Base-by-base conservation (phyloP, 2,329 filamentous ascomycete species). In the Aspergillus ruber region DNA sequence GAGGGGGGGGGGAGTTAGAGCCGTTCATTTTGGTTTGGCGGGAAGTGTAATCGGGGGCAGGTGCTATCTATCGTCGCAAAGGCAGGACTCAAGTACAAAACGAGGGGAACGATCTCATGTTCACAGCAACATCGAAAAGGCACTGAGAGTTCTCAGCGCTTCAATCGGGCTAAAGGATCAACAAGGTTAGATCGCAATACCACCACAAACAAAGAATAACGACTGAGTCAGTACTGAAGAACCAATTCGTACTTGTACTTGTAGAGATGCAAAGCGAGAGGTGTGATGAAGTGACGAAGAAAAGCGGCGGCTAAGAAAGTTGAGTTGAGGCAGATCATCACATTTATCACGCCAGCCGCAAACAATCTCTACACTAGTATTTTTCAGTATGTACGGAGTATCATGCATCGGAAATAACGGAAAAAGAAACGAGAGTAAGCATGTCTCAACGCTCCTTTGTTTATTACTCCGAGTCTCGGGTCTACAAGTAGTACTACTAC, bases 1-100 rank as follows among this genome's bases (percentile, higher is more conserved):
- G 90, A 54, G 88, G 89, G 64, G 90, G 90, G 56, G 18, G 88
- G 89, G 55, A 90, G 90, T 53, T 83, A 82, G 64, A 58, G 17
- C 58, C 64, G 49, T 69, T 66, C 67, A 69, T 70, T 27, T 15
- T 4, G 18, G 12, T 21, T 36, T 6, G 29, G 21, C 4, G 25
- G 25, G 43, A 7, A 4, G 20, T 12, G 43, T 20, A 4, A 2
- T 21, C 40, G 12, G 17, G 12, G 40, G 9, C 8, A n/a, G 29
- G 42, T 7, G n/a, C 20, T 32, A 29, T 21, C 43, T 43, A 32
- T 43, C n/a, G 33, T 41, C 23, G 32, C 15, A n/a, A 38, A 15
- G 45, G 32, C 21, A 47, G 40, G 20, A 36, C 27, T 23, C n/a
- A 8, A 27, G 25, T 29, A 29, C 12, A 9, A 12, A 29, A 8